Conservation (phyloP, 768 basidiomycete genomes). For the Tephrocybe sp. region DNA sequence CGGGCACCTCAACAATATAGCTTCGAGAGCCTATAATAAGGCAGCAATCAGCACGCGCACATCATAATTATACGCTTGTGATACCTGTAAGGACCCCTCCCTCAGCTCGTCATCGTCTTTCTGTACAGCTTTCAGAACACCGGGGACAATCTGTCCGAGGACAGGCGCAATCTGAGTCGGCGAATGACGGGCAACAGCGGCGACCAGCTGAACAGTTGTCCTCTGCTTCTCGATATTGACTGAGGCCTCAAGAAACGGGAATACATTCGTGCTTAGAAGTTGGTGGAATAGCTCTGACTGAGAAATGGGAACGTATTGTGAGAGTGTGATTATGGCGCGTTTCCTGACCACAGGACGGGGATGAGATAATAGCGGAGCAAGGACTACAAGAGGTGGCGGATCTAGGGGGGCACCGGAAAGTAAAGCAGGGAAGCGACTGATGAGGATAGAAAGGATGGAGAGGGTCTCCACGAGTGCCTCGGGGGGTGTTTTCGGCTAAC, state of each 20-base stretch:
- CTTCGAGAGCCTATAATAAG: constrained; percentile 81
- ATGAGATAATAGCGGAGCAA: constrained; percentile 74
- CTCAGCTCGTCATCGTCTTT: constrained; percentile 82
- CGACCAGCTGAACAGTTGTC: constrained; percentile 77
- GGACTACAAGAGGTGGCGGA: constrained; percentile 62
- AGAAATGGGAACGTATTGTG: constrained; percentile 80
- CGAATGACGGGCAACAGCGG: constrained; percentile 76
- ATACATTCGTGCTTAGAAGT: constrained; percentile 59
- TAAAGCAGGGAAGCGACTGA: constrained; percentile 77
- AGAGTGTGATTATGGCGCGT: constrained; percentile 83
- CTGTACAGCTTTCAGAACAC: constrained; percentile 66
- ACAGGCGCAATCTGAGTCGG: constrained; percentile 64
- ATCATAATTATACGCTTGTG: constrained; percentile 7
- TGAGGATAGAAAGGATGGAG: constrained; percentile 84
- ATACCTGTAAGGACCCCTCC: constrained; percentile 78
- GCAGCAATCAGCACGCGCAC: background rate
- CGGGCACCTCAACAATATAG: constrained; percentile 80
- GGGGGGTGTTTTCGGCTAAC: constrained; percentile 65
- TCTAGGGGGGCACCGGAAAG: constrained; percentile 52
- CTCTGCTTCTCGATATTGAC: constrained; percentile 69
- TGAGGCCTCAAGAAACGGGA: constrained; percentile 54
- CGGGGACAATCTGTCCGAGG: constrained; percentile 64
- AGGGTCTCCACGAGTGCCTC: constrained; percentile 84
- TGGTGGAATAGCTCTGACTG: constrained; percentile 59
- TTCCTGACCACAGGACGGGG: constrained; percentile 86